Evolutionary conservation across 805 yeast genomes (phyloP).

Genomic region (Myxozyma mucilagina): DNA sequence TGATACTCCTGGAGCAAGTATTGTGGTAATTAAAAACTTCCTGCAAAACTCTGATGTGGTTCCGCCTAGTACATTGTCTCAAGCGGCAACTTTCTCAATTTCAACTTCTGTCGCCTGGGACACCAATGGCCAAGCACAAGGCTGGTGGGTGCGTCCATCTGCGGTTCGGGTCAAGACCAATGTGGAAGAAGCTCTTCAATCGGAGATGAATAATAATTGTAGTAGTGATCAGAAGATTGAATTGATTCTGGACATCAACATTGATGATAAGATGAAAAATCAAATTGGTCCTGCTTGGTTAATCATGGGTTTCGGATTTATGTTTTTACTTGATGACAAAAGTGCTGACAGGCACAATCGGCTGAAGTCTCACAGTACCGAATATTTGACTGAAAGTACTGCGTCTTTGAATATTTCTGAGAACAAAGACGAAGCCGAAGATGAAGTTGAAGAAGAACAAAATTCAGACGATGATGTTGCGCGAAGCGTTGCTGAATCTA

Average conservation of each 20-base stretch:
- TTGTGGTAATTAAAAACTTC: slow-evolving; percentile 81
- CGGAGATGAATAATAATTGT: neutral
- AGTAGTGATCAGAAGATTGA: neutral
- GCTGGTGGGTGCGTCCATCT: slow-evolving; percentile 49
- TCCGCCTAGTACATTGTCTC: slow-evolving; percentile 84
- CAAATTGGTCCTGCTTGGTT: slow-evolving; percentile 51
- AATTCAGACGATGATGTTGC: neutral
- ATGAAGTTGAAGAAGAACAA: neutral
- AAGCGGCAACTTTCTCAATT: slow-evolving; percentile 85
- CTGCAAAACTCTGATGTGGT: slow-evolving; percentile 56
- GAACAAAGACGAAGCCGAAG: neutral
- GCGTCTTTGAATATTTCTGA: neutral
- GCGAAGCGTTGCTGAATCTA: neutral
- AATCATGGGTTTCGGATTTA: slow-evolving; percentile 84
- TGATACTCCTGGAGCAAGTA: slow-evolving; percentile 70
- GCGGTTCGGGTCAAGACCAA: slow-evolving; percentile 19
- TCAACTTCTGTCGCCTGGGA: slow-evolving; percentile 89
- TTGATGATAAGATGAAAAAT: slow-evolving; percentile 9
- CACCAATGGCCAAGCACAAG: slow-evolving; percentile 72
- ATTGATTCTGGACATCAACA: slow-evolving; percentile 51
- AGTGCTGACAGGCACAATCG: slow-evolving; percentile 44
- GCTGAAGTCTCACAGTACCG: slow-evolving; percentile 1
- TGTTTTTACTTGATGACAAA: slow-evolving; percentile 68
- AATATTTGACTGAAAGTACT: too few species aligned
- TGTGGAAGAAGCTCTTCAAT: slow-evolving; percentile 17